Conservation (phyloP, 805 yeast species). For the Suhomyces pyralidae region DNA sequence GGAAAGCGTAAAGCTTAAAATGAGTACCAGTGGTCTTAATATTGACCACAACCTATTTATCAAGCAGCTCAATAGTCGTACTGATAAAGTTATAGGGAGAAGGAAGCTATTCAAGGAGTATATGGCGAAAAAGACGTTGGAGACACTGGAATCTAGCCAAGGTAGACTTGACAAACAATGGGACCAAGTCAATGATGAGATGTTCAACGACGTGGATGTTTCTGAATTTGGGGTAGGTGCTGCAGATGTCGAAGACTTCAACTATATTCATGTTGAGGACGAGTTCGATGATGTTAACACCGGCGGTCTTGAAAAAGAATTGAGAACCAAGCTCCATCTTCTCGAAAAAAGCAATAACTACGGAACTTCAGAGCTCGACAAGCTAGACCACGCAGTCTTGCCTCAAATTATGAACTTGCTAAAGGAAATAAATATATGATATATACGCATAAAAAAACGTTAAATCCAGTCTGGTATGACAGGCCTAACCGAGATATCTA, state of each 20-base stretch:
- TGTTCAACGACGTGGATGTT: constrained; percentile 23
- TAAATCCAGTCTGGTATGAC: constrained; percentile 10
- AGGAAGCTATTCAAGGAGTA: constrained; percentile 37
- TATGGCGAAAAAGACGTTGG: constrained; percentile 20
- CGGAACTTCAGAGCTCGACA: constrained; percentile 33
- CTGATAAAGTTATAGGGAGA: constrained; percentile 35
- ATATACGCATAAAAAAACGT: background rate
- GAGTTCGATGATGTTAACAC: constrained; percentile 16
- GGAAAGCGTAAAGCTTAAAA: constrained; percentile 42
- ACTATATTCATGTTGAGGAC: constrained; percentile 24
- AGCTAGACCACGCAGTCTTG: constrained; percentile 17
- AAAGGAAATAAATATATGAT: background rate
- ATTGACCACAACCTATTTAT: constrained; percentile 33
- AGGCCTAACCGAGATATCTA: constrained; percentile 15
- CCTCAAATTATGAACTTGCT: constrained; percentile 7
- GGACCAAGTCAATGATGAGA: constrained; percentile 40
- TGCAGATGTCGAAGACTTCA: constrained; percentile 45
- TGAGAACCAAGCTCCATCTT: constrained; percentile 14
- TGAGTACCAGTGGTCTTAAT: constrained; percentile 22
- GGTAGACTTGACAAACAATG: constrained; percentile 36
- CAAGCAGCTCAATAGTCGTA: constrained; percentile 39
- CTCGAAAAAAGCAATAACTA: constrained; percentile 13
- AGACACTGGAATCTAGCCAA: constrained; percentile 19
- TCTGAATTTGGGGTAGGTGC: constrained; percentile 36
- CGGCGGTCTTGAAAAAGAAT: constrained; percentile 34